These are phyloP conservation scores for Cutaneotrichosporon daszewskae DNA, from an alignment of 1,284 basidiomycete species.

Conservation along the genomic window DNA sequence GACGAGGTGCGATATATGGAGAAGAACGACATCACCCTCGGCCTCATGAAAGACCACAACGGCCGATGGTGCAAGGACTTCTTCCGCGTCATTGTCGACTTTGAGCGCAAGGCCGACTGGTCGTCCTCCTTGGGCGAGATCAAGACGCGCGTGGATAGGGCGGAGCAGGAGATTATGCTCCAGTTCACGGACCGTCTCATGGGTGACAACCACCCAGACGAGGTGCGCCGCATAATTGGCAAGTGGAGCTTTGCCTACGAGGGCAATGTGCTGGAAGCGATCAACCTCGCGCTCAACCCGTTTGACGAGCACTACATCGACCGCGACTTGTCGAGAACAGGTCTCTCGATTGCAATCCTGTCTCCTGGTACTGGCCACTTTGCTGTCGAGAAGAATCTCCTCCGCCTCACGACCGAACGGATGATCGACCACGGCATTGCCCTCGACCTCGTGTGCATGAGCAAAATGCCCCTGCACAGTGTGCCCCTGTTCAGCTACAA, in stretches of 20 bases:
- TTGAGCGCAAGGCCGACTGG: conserved; percentile 85
- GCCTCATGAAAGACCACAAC: conserved; percentile 65
- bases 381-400: conserved; percentile 79
- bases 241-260: conserved; percentile 63
- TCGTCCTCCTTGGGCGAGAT: conserved; percentile 75
- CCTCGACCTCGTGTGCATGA: conserved; percentile 80
- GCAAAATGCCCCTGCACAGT: conserved; percentile 88
- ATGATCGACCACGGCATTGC: conserved; percentile 92
- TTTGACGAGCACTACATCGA: conserved; percentile 95
- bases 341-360: conserved; percentile 74
- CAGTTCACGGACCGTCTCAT: conserved; percentile 63
- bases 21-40: conserved; percentile 50
- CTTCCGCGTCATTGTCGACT: conserved; percentile 86
- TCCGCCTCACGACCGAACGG: conserved; percentile 89
- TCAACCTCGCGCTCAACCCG: conserved; percentile 88
- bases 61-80: conserved; percentile 91
- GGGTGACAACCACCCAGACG: conserved; percentile 18
- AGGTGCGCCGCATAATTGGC: conserved; percentile 41
- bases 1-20: conserved; percentile 65
- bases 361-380: conserved; percentile 95
- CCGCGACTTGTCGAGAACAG: conserved; percentile 88
- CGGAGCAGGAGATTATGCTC: conserved; percentile 78
- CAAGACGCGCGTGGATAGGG: conserved; percentile 81
- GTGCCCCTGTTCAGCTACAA: conserved; percentile 77
- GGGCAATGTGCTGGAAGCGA: conserved; percentile 87